Evolutionary conservation across 352 stramenopile genomes (phyloP), one percentile per base, ranked within the genome.

Genomic region (Phytophthora ramorum): DNA sequence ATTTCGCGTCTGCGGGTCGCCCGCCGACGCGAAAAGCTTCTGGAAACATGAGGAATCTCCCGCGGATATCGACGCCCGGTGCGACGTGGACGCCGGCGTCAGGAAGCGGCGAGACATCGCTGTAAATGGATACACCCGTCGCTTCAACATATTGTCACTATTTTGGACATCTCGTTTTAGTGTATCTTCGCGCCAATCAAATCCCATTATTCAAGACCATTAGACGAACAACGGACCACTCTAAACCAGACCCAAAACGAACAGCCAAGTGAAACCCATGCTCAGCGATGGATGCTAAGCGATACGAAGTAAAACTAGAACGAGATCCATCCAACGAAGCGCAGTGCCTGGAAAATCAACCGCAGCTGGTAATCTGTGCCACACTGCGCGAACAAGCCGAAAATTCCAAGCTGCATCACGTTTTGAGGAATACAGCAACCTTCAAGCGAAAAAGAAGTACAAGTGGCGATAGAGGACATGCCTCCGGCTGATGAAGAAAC

Each of bases 11-110:
- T 93, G 81, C 9, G 72, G 81, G 47, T 93, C 83, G 10, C 45
- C 49, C 22, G 90, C 68, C 1, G 80, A 86, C 24, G 61, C 65
- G 43, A 92, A 92, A 41, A 93, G 73, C 70, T 92, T 93, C 30
- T 76, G 62, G 63, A 93, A 92, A 35, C 64, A 58, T 8, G 62
- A 62, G 2, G 35, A 40, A 60, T 60, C 38, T 0, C 2, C 12
- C 3, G 37, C 13, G n/a, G 38, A 37, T 14, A 26, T 38, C 24
- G 45, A 30, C 38, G 47, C 14, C 12, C 40, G 38, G 13, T 51
- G 57, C 30, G 54, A 55, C 17, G 45, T 1, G 12, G 37, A 57
- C 26, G 30, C 12, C 12, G 66, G 17, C 43, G 34, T 57, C 44
- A 49, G 20, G 17, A 54, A 40, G 7, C 49, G 59, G 19, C 52